A percentile compares a stretch with the other conserved stretches of the same genome.
These are phyloP conservation scores for Thalassiosira hispida DNA, from an alignment of 352 stramenopile genomes.

Conservation along the genomic window DNA sequence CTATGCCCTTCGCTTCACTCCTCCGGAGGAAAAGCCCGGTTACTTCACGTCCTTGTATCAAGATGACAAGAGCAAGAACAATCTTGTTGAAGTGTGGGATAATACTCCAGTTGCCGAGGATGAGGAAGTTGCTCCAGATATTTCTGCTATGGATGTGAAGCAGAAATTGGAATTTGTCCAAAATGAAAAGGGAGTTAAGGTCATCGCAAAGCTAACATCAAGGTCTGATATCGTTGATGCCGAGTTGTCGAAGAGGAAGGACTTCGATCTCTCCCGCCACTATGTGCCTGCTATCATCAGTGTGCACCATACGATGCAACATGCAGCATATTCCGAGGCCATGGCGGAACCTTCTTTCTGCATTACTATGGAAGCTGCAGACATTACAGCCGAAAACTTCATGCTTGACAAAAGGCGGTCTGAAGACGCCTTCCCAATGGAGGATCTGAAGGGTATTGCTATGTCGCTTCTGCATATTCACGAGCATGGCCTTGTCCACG, in stretches of 20 bases:
- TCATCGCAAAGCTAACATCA: constrained; percentile 78
- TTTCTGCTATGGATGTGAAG: constrained; percentile 31
- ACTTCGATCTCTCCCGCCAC: constrained; percentile 80
- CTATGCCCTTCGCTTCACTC: constrained; percentile 80
- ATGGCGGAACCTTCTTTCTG: constrained; percentile 86
- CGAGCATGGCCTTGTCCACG: constrained; percentile 82
- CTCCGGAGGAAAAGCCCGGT: constrained; percentile 63
- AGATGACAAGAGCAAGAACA: constrained; percentile 70
- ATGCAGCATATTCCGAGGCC: constrained; percentile 84
- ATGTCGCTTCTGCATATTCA: constrained; percentile 85
- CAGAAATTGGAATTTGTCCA: constrained; percentile 55
- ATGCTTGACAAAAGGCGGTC: constrained; percentile 76
- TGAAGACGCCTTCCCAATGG: constrained; percentile 65
- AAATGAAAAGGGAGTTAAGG: constrained; percentile 79
- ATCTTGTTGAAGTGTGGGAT: constrained; percentile 82
- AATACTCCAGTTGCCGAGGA: constrained; percentile 47
- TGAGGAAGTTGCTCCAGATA: constrained; percentile 19
- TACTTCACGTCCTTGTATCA: constrained; percentile 79
- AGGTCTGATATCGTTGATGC: constrained; percentile 80
- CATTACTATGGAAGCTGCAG: constrained; percentile 85
- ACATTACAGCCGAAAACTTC: constrained; percentile 85
- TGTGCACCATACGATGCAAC: constrained; percentile 84
- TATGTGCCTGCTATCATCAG: constrained; percentile 86
- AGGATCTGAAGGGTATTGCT: constrained; percentile 81
- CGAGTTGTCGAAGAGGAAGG: constrained; percentile 81